Evolutionary conservation across 768 basidiomycete genomes (phyloP).

Genomic region (Xanthoconium purpureum): DNA sequence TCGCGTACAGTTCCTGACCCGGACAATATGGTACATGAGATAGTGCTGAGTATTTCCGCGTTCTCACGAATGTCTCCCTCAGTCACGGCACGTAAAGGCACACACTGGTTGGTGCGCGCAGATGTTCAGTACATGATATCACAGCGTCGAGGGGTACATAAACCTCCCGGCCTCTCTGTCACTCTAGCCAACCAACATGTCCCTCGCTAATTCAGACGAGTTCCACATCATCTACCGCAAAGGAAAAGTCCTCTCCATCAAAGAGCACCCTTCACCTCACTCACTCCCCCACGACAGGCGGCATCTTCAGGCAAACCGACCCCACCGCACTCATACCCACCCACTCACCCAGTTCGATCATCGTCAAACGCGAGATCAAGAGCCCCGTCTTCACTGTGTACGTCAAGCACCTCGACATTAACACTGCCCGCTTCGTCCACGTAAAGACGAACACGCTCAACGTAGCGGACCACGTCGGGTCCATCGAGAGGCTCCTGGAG

Average conservation of each 20-base stretch:
- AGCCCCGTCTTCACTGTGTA: slow-evolving; percentile 44
- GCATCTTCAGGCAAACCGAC: slow-evolving; percentile 58
- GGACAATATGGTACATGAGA: too few relatives aligned
- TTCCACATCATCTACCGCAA: slow-evolving; percentile 42
- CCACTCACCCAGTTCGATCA: slow-evolving; percentile 32
- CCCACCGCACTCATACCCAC: slow-evolving; percentile 35
- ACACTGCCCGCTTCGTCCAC: slow-evolving; percentile 31
- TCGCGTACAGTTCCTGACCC: too few relatives aligned
- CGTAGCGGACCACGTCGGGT: slow-evolving; percentile 1
- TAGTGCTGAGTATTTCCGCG: too few relatives aligned
- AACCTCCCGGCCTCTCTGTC: too few relatives aligned
- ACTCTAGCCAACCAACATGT: slow-evolving; percentile 4
- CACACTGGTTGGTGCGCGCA: too few relatives aligned
- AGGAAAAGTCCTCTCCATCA: slow-evolving; percentile 35
- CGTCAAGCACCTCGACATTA: not conserved
- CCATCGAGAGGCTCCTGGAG: slow-evolving; percentile 40
- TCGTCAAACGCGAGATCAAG: slow-evolving; percentile 28
- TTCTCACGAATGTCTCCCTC: too few relatives aligned
- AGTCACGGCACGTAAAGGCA: too few relatives aligned
- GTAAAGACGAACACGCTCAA: slow-evolving; percentile 49
- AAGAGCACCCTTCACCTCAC: not conserved
- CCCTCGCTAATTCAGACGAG: slow-evolving; percentile 1
- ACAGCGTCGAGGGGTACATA: too few relatives aligned
- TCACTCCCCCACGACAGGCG: slow-evolving; percentile 32
- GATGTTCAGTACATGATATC: too few relatives aligned